Base-by-base conservation (phyloP, 139 green algal species). In the Haematococcus sp. region DNA sequence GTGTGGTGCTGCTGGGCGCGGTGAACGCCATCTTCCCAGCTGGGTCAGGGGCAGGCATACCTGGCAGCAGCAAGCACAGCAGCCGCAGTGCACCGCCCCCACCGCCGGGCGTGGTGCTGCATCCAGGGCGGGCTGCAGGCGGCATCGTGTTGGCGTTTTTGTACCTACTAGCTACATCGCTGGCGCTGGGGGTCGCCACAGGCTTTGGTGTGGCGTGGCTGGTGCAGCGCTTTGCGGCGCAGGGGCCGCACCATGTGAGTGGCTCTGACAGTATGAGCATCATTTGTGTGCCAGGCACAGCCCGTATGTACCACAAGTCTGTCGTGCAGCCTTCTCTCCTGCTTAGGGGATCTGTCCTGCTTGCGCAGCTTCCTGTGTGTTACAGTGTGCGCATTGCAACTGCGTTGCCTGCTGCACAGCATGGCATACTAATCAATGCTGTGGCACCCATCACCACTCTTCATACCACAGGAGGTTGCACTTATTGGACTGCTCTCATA, bases 1-100 rank as follows among this genome's bases (percentile, higher is more conserved):
- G 83, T 16, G 84, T 76, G 9, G 94, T 97, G 54, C 84, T 98
- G 71, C 88, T 98, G 58, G 78, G 85, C 11, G 83, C 91, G 11
- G 83, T 98, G 2, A 58, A 51, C 19, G 46, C 23, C 46, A 68
- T 74, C 25, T 74, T 74, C 54, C 51, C 68, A 1, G 7, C 44
- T 3, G 55, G 4, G 22, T 54, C 52, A 31, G 33, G 15, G 3
- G 32, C 27, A 27, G 63, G 23, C 60, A 4, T 28, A 69, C 20
- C 40, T 20, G 13, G 16, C 34, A 32, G 34, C 44, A 32, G 46
- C 35, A 49, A 11, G 40, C 40, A 49, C 40, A 11, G 40, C 40
- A 49, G 40, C 7, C 40, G 40, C 40, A 11, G 7, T 11, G 40
- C 40, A 16, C 35, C 22, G 67, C 40, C 9, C 66, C 66, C 54